Conservation (phyloP, 768 basidiomycete species). For the Cystobasidium tubakii region DNA sequence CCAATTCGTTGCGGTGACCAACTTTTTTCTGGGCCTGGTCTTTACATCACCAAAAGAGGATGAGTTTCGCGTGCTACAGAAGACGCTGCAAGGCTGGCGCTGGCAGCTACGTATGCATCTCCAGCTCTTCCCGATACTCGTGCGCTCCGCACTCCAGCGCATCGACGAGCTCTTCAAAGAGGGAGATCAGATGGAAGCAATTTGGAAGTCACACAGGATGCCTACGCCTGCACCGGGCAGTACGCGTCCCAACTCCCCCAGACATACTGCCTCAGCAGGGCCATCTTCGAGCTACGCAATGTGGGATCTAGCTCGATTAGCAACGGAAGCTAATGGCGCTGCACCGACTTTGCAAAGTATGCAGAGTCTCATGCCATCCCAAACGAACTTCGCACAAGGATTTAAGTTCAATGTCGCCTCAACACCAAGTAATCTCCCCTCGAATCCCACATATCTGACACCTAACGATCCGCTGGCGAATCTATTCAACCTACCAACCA, state of each 20-base stretch:
- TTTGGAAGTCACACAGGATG: background rate
- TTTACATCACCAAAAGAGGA: constrained; percentile 22
- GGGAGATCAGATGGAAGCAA: constrained; percentile 1
- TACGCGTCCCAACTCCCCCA: constrained; percentile 10
- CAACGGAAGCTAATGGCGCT: background rate
- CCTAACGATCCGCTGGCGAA: background rate
- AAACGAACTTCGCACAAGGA: background rate
- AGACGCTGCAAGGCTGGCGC: constrained; percentile 5
- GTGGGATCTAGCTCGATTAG: background rate
- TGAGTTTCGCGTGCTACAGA: constrained; percentile 6
- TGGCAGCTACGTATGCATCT: constrained; percentile 23
- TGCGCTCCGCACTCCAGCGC: background rate
- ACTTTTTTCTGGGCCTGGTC: constrained; percentile 18
- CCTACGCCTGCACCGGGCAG: background rate
- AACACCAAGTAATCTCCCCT: background rate
- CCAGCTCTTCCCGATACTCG: background rate
- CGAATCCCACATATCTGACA: background rate
- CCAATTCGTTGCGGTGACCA: constrained; percentile 7
- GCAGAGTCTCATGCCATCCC: background rate
- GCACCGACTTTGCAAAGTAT: background rate
- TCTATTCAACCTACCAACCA: background rate
- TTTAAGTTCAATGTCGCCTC: background rate
- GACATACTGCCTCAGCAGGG: background rate
- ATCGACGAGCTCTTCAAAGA: constrained; percentile 23
- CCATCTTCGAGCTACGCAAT: background rate